Evolutionary conservation across 495 filamentous ascomycete genomes (phyloP), one percentile per base, ranked within the genome.

Genomic region (Hypomontagnella submonticulosa): DNA sequence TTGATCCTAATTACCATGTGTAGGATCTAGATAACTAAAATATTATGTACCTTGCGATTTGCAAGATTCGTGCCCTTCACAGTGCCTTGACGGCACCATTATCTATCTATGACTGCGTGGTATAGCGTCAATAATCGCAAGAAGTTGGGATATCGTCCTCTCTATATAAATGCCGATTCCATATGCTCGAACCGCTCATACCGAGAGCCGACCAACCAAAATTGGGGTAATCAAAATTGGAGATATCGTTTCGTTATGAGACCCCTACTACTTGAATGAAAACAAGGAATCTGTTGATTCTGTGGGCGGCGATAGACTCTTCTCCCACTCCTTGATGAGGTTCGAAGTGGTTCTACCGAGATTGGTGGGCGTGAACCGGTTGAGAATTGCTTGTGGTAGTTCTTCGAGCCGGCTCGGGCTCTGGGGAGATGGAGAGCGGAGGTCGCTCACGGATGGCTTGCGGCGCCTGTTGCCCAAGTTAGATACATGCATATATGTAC

Each of bases 291-390:
- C 9, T 3, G 53, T 53, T 15, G 67, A 41, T 8, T 71, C 67
- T 32, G 57, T 27, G 41, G 70, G 63, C 27, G 70, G 50, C 4
- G 70, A 68, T 19, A 82, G 61, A 44, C 79, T 80, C 63, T 76
- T 83, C 73, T 95, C 91, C 90, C 90, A 93, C 67, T 93, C 90
- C 49, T 83, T 87, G 86, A 93, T 92, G 56, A 92, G 77, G 51
- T 87, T 86, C 18, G 84, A 85, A 2, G 90, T 89, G n/a, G 8
- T 80, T 83, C 63, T 85, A n/a, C n/a, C 88, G 58, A 93, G 80
- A 60, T 89, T 90, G 46, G 81, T 83, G 0, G 90, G 88, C 8
- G 86, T 83, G 38, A 91, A 73, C 46, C 87, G 86, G 53, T 83
- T 85, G 50, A 75, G 60, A 16, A 81, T 68, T 40, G 71, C 68